Conservation (phyloP, 2,329 filamentous ascomycete species). For the Nigrospora osmanthi region DNA sequence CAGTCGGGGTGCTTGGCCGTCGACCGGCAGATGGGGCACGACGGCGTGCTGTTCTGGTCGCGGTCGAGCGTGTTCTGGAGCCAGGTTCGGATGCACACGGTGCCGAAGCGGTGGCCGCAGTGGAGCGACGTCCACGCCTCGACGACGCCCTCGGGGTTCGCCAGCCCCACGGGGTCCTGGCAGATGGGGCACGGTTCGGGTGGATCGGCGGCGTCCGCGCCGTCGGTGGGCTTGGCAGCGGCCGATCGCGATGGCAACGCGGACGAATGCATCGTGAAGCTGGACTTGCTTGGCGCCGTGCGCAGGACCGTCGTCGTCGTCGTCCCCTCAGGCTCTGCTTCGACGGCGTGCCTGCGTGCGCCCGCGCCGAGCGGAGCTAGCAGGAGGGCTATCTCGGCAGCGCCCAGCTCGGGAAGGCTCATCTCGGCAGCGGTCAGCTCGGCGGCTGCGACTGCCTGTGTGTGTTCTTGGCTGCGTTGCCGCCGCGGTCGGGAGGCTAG, state of each 20-base stretch:
- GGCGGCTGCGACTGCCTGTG: too few relatives aligned
- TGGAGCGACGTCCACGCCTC: slow-evolving; percentile 32
- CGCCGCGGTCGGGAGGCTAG: neutral
- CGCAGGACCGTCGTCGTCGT: too few relatives aligned
- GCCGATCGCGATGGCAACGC: too few relatives aligned
- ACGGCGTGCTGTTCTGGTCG: slow-evolving; percentile 20
- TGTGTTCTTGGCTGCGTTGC: neutral
- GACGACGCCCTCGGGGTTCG: slow-evolving; percentile 25
- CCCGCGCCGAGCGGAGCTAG: too few relatives aligned
- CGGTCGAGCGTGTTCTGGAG: slow-evolving; percentile 25
- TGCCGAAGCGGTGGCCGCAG: slow-evolving; percentile 35
- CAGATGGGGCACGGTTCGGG: slow-evolving; percentile 32
- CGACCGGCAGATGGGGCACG: slow-evolving; percentile 32
- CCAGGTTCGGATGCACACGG: slow-evolving; percentile 34
- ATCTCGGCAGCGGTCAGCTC: too few relatives aligned
- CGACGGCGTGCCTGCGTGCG: too few relatives aligned
- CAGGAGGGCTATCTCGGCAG: too few relatives aligned
- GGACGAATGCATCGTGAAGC: too few relatives aligned
- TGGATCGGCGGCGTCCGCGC: slow-evolving; percentile 6
- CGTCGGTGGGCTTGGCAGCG: too few relatives aligned
- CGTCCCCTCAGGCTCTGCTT: too few relatives aligned
- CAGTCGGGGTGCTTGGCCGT: slow-evolving; percentile 19
- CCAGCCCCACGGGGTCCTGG: slow-evolving; percentile 29
- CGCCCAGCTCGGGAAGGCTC: too few relatives aligned
- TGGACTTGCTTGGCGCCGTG: too few relatives aligned